A percentile compares a stretch with the other conserved stretches of the same genome.
Conservation (phyloP, 129 eudicot species). For the Escallonia herrerae region DNA sequence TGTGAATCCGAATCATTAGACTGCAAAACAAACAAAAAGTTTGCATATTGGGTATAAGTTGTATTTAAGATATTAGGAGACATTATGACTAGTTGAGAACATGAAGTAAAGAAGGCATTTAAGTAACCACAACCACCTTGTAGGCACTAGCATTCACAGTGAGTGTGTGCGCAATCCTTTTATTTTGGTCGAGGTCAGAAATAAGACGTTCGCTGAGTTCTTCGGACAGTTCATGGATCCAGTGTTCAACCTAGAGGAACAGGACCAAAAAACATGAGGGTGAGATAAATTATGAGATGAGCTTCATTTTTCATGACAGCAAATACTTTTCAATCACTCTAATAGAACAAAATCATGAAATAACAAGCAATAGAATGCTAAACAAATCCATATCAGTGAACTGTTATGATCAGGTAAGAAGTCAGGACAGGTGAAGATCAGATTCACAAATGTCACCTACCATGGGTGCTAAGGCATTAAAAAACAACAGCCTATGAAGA, state of each 20-base stretch:
- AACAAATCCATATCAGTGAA: neutral
- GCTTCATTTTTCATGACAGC: too few species aligned
- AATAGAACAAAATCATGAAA: neutral
- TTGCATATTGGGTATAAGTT: neutral
- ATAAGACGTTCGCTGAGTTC: constrained; percentile 88
- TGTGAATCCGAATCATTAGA: constrained; percentile 57
- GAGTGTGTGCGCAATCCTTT: constrained; percentile 82
- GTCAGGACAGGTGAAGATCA: neutral
- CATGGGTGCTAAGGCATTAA: neutral
- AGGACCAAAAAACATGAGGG: neutral
- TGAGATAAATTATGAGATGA: neutral
- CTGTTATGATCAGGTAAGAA: neutral
- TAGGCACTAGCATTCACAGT: constrained; percentile 72
- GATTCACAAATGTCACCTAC: neutral
- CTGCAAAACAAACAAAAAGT: constrained; percentile 29
- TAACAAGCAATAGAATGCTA: neutral
- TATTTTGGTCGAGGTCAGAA: constrained; percentile 68
- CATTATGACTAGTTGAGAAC: neutral
- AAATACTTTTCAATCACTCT: neutral
- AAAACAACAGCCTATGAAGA: neutral
- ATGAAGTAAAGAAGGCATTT: neutral
- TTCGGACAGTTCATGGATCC: constrained; percentile 87
- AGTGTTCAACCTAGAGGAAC: constrained; percentile 57
- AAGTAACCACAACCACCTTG: constrained; percentile 42
- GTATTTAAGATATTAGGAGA: neutral